Conservation (phyloP, 2,329 filamentous ascomycete species). For the Fusarium penzigii region DNA sequence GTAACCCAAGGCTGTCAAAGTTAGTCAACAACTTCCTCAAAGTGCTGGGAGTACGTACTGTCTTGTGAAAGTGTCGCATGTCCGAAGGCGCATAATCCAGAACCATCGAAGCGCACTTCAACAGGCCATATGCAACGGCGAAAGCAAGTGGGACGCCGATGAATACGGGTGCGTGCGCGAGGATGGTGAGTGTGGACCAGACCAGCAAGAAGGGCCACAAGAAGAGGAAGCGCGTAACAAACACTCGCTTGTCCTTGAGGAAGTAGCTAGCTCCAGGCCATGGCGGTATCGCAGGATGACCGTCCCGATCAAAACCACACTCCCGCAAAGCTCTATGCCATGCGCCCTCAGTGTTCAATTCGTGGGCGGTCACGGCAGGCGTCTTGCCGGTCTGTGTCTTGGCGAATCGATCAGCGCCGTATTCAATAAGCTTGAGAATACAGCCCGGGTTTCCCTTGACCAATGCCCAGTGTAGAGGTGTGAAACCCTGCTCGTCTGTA, state of each 20-base stretch:
- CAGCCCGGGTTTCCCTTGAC: constrained; percentile 90
- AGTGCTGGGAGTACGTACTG: constrained; percentile 54
- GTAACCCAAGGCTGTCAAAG: constrained; percentile 76
- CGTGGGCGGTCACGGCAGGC: constrained; percentile 78
- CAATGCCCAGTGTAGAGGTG: constrained; percentile 92
- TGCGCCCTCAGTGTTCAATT: constrained; percentile 82
- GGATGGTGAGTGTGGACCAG: constrained; percentile 67
- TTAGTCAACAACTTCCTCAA: constrained; percentile 3
- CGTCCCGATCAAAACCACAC: constrained; percentile 80
- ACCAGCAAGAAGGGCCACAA: constrained; percentile 82
- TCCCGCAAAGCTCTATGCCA: constrained; percentile 85
- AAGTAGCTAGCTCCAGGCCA: constrained; percentile 74
- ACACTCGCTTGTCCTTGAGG: constrained; percentile 73
- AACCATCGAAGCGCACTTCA: constrained; percentile 76
- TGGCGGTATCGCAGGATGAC: constrained; percentile 65
- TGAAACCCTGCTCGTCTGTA: constrained; percentile 88
- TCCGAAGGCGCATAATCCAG: constrained; percentile 82
- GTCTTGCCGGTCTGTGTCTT: constrained; percentile 90
- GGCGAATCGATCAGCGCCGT: constrained; percentile 90
- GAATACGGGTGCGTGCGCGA: constrained; percentile 74
- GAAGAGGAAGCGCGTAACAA: constrained; percentile 86
- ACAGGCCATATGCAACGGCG: constrained; percentile 67
- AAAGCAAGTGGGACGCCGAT: constrained; percentile 73
- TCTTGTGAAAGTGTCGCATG: constrained; percentile 88
- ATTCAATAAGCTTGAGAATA: constrained; percentile 92